Conservation (phyloP, 495 filamentous ascomycete species). For the Xylaria acuta region DNA sequence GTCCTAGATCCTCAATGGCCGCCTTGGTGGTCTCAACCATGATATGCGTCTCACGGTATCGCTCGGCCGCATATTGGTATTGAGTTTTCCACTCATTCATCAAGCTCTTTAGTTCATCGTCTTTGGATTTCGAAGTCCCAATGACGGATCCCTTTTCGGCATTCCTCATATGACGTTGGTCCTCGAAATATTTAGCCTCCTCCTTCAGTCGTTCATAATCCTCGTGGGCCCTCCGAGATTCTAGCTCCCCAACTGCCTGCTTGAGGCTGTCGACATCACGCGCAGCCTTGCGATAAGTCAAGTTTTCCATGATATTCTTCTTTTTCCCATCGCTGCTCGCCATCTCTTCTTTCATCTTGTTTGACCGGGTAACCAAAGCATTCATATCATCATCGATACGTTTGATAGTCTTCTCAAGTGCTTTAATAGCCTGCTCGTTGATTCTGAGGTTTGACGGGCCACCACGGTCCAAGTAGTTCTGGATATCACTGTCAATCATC, state of each 20-base stretch:
- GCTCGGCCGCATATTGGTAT: conserved; percentile 80
- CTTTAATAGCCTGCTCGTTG: conserved; percentile 71
- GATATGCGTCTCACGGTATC: conserved; percentile 88
- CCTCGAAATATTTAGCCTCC: conserved; percentile 69
- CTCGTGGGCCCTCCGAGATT: conserved; percentile 79
- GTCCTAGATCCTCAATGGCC: conserved; percentile 85
- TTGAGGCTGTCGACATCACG: conserved; percentile 69
- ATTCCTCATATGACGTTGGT: conserved; percentile 63
- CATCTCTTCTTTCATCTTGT: conserved; percentile 78
- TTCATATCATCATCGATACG: conserved; percentile 70
- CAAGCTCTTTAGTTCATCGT: conserved; percentile 73
- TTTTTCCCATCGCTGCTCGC: conserved; percentile 79
- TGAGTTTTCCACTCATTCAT: conserved; percentile 81
- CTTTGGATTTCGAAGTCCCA: conserved; percentile 79
- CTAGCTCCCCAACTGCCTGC: conserved; percentile 75
- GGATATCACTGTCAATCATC: conserved; percentile 76
- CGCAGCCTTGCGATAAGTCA: conserved; percentile 77
- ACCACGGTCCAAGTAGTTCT: conserved; percentile 76
- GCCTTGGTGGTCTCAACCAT: conserved; percentile 92
- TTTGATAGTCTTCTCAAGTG: conserved; percentile 67
- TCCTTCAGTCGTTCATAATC: conserved; percentile 76
- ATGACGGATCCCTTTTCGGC: conserved; percentile 60
- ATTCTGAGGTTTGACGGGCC: conserved; percentile 73
- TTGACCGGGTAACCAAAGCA: conserved; percentile 69
- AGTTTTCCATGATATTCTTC: conserved; percentile 83